Conservation (phyloP, 2,329 filamentous ascomycete genomes). For the Fusarium ambrosium region DNA sequence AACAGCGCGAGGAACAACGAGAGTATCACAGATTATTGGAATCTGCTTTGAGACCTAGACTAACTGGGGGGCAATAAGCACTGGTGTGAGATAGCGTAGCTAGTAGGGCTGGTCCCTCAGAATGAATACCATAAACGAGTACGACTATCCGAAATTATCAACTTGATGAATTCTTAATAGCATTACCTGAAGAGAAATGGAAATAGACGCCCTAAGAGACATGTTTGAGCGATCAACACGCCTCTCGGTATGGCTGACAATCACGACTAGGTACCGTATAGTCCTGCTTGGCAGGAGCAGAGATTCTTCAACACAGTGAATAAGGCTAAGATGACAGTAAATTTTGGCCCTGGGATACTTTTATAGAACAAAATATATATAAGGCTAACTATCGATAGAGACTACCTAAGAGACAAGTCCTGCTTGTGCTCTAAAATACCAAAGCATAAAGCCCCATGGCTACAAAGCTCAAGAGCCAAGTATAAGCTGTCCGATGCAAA, state of each 20-base stretch:
- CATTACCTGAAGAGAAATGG: not conserved
- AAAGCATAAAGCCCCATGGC: not conserved
- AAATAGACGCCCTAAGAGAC: not conserved
- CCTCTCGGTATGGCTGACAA: not conserved
- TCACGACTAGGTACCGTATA: not conserved
- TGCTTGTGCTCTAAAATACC: not conserved
- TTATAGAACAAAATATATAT: not conserved
- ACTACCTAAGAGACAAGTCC: not conserved
- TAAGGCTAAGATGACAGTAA: not conserved
- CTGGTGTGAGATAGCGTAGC: not conserved
- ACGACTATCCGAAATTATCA: not conserved
- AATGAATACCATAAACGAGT: not conserved
- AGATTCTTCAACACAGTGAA: not conserved
- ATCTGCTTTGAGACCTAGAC: not conserved
- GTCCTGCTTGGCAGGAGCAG: not conserved
- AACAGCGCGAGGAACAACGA: not conserved
- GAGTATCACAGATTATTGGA: not conserved
- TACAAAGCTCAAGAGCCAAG: not conserved
- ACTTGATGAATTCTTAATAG: not conserved
- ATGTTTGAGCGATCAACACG: not conserved
- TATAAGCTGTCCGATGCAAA: not conserved
- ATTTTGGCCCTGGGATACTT: not conserved
- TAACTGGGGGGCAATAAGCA: not conserved
- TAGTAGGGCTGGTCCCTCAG: not conserved
- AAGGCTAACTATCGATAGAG: not conserved